Evolutionary conservation across 2,329 filamentous ascomycete species (phyloP).

Genomic region (Uncinocarpus reesii): DNA sequence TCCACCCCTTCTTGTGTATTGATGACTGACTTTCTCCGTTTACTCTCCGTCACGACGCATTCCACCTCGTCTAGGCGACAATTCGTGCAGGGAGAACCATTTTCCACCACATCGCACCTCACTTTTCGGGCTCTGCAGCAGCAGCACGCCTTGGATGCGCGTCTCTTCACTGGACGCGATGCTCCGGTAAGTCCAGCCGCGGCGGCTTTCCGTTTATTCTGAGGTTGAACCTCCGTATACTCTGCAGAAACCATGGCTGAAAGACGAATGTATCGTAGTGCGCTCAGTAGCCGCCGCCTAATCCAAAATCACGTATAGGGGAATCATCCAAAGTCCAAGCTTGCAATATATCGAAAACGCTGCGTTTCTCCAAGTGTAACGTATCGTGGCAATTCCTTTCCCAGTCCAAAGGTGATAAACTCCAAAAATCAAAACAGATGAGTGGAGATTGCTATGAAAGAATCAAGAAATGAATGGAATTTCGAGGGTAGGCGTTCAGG

Average conservation of each 20-base stretch:
- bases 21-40: conserved; percentile 48
- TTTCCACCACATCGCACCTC: conserved; percentile 42
- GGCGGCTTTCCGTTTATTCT: conserved; percentile 48
- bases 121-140: conserved; percentile 46
- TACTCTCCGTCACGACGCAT: conserved; percentile 21
- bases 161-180: conserved; percentile 57
- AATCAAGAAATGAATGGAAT: not conserved
- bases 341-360: not conserved
- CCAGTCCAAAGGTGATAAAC: not conserved
- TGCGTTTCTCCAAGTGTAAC: not conserved
- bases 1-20: not conserved
- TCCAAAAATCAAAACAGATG: not conserved
- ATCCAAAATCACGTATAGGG: not conserved
- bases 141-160: conserved; percentile 43
- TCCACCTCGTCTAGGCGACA: conserved; percentile 23
- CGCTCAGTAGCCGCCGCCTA: not conserved
- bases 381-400: not conserved
- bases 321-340: not conserved
- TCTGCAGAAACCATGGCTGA: conserved; percentile 13
- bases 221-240: conserved; percentile 25
- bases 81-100: conserved; percentile 31
- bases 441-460: conserved; percentile 2
- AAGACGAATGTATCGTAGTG: not conserved
- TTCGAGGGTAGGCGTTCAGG: not conserved
- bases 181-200: conserved; percentile 45